Conservation (phyloP, 345 rosid species). For the Eutrema heterophyllum region DNA sequence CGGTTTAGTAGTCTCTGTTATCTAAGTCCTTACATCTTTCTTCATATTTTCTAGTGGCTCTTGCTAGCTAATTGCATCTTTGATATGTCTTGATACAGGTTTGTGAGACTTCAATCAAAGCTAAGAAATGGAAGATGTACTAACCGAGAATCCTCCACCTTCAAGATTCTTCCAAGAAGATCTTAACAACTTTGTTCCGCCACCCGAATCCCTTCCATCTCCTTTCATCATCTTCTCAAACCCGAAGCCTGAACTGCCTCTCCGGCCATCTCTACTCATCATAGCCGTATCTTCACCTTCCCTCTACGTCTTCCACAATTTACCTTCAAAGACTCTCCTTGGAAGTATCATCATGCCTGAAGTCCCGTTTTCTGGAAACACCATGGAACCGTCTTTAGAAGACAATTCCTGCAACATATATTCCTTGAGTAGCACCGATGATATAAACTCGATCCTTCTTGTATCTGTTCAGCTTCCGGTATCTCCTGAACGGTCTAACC, state of each 20-base stretch:
- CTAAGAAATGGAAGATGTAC: conserved; percentile 74
- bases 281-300: conserved; percentile 73
- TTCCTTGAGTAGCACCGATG: conserved; percentile 36
- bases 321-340: conserved; percentile 56
- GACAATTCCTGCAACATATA: conserved; percentile 86
- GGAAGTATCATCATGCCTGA: conserved; percentile 83
- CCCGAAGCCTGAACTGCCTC: conserved; percentile 50
- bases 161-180: conserved; percentile 94
- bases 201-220: conserved; percentile 48
- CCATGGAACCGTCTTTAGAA: conserved; percentile 51
- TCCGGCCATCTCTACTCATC: conserved; percentile 64
- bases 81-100: background rate
- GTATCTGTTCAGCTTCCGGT: conserved; percentile 62
- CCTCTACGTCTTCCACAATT: conserved; percentile 44
- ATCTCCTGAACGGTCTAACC: conserved; percentile 61
- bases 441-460: conserved; percentile 36
- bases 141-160: conserved; percentile 90
- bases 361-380: conserved; percentile 60
- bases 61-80: background rate
- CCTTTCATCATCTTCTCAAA: conserved; percentile 68
- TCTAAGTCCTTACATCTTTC: background rate
- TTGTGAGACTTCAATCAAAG: background rate
- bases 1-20: background rate
- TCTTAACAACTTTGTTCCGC: conserved; percentile 69
- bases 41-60: background rate